These are phyloP conservation scores for Schwanniomyces yamadae DNA, from an alignment of 805 yeast genomes.

Conservation along the genomic window DNA sequence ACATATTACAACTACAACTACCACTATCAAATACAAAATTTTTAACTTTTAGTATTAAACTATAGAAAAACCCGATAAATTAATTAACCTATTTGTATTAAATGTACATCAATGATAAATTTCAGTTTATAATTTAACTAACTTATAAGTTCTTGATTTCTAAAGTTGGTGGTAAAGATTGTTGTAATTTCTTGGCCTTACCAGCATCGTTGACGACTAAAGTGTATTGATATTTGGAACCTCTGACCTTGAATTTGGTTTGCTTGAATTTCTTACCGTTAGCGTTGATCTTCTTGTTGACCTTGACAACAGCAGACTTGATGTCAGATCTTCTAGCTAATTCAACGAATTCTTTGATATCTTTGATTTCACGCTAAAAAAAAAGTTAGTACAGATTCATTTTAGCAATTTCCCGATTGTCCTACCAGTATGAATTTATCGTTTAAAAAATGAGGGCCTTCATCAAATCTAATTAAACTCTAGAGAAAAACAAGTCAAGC, in stretches of 20 bases:
- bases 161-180: constrained; percentile 94
- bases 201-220: constrained; percentile 91
- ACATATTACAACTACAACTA: no score
- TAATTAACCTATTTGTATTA: constrained; percentile 10
- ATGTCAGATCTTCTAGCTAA: constrained; percentile 96
- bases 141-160: constrained; percentile 56
- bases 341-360: constrained; percentile 96
- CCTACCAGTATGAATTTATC: not conserved
- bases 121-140: constrained; percentile 7
- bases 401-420: not conserved
- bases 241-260: constrained; percentile 99
- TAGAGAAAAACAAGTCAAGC: no score
- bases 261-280: constrained; percentile 84
- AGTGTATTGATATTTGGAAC: constrained; percentile 91
- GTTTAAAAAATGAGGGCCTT: no score
- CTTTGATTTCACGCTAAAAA: constrained; percentile 75
- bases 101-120: constrained; percentile 9
- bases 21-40: no score
- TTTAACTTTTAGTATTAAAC: constrained; percentile 7
- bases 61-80: constrained; percentile 10
- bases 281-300: constrained; percentile 79
- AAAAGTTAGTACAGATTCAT: constrained; percentile 14
- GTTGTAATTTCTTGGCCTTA: constrained; percentile 96
- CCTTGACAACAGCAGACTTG: constrained; percentile 89
- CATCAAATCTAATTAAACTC: no score